These are phyloP conservation scores for Arthrobotrys megalospora DNA, from an alignment of 2,329 filamentous ascomycete species.

Conservation along the genomic window DNA sequence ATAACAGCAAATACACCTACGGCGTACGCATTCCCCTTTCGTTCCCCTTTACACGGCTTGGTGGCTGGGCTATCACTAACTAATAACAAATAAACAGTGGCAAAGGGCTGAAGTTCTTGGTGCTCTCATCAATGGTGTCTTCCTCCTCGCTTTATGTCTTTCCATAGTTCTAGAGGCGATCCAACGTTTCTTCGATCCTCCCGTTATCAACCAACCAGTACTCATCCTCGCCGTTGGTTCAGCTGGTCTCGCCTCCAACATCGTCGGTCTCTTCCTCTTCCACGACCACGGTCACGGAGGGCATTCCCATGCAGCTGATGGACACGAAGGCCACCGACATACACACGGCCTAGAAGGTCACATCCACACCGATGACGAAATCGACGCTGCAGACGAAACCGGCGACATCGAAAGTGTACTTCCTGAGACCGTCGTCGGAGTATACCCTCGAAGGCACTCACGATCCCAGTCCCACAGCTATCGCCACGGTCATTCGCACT, in stretches of 20 bases:
- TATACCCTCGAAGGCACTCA: constrained; percentile 61
- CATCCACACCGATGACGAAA: constrained; percentile 68
- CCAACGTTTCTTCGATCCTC: constrained; percentile 90
- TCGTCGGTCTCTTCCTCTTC: constrained; percentile 89
- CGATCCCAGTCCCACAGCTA: constrained; percentile 65
- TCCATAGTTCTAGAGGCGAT: constrained; percentile 97
- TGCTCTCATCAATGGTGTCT: constrained; percentile 96
- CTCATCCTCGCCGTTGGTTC: constrained; percentile 92
- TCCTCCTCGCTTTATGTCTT: constrained; percentile 94
- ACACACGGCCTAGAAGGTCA: constrained; percentile 72
- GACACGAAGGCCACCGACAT: constrained; percentile 66
- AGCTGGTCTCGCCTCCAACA: constrained; percentile 87
- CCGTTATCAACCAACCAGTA: constrained; percentile 85
- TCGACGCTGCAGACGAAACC: constrained; percentile 72
- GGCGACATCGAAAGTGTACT: constrained; percentile 76
- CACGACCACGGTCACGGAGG: constrained; percentile 89
- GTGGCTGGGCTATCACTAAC: constrained; percentile 37
- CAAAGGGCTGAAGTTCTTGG: constrained; percentile 96
- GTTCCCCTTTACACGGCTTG: neutral
- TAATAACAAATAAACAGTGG: constrained; percentile 75
- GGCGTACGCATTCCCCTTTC: constrained; percentile 75
- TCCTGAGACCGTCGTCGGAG: constrained; percentile 74
- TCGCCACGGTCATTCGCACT: constrained; percentile 68
- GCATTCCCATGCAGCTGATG: constrained; percentile 70
- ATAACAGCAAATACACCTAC: constrained; percentile 92